A percentile compares a stretch with the other conserved stretches of the same genome.
Conservation (phyloP, 768 basidiomycete species). For the Mycena leptocephala region DNA sequence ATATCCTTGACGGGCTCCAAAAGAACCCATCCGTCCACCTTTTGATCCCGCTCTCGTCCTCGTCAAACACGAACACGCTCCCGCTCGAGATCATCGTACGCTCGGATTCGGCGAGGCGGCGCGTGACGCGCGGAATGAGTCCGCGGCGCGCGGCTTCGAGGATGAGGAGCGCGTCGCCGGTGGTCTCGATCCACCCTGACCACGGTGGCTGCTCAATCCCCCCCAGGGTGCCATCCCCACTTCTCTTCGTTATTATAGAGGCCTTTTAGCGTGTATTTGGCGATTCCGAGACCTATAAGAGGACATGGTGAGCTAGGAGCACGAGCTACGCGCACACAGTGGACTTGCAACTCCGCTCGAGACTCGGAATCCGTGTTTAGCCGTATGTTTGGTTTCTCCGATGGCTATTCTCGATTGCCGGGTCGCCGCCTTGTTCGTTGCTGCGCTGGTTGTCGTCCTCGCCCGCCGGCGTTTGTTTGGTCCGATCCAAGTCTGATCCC, state of each 20-base stretch:
- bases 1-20: slow-evolving; percentile 94
- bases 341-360: neutral
- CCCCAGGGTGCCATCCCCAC: neutral
- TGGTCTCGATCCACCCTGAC: slow-evolving; percentile 96
- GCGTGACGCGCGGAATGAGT: slow-evolving; percentile 92
- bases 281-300: neutral
- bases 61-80: slow-evolving; percentile 97
- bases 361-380: neutral
- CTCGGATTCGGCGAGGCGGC: slow-evolving; percentile 93
- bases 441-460: neutral
- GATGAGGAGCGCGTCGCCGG: slow-evolving; percentile 95
- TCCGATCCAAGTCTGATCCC: neutral
- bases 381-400: neutral
- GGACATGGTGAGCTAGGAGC: neutral
- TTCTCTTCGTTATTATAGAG: neutral
- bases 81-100: slow-evolving; percentile 94
- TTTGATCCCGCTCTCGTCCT: slow-evolving; percentile 97
- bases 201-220: slow-evolving; percentile 73
- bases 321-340: neutral
- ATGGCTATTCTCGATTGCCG: neutral
- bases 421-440: too few relatives aligned
- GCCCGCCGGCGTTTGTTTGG: neutral
- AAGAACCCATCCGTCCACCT: slow-evolving; percentile 98
- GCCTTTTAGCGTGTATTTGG: neutral
- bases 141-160: slow-evolving; percentile 94